These are phyloP conservation scores for Cenococcum geophilum DNA, from an alignment of 495 filamentous ascomycete genomes.

Conservation along the genomic window DNA sequence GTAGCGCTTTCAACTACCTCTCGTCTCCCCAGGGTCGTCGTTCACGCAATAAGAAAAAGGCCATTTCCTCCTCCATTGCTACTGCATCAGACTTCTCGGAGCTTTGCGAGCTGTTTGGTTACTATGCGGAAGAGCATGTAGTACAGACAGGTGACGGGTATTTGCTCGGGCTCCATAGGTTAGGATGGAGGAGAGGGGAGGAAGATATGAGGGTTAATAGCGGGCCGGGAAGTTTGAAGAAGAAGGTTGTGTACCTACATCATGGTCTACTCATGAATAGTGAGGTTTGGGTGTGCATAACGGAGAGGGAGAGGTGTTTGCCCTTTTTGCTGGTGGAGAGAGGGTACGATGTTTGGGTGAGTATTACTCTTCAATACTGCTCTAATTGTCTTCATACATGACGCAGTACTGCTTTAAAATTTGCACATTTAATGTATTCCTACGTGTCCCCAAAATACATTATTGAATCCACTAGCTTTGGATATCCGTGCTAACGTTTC, in stretches of 20 bases:
- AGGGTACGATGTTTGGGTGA: conserved; percentile 94
- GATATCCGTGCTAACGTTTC: conserved; percentile 9
- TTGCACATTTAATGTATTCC: no score
- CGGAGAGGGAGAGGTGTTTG: conserved; percentile 75
- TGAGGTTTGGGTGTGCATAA: conserved; percentile 94
- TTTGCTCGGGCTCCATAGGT: conserved; percentile 79
- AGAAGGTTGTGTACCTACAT: conserved; percentile 89
- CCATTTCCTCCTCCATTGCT: conserved; percentile 47
- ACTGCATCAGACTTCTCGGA: conserved; percentile 84
- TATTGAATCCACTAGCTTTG: no score
- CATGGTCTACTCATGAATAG: conserved; percentile 98
- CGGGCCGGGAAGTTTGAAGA: conserved; percentile 58
- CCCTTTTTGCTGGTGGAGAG: conserved; percentile 86
- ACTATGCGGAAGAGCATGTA: conserved; percentile 90
- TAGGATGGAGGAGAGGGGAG: conserved; percentile 75
- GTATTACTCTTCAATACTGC: conserved; percentile 27
- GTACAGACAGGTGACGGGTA: conserved; percentile 93
- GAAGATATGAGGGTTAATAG: conserved; percentile 68
- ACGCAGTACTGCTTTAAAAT: no score
- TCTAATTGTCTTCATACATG: not conserved
- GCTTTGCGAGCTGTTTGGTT: conserved; percentile 80
- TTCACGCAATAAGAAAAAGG: conserved; percentile 53
- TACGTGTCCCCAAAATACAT: no score
- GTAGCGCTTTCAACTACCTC: conserved; percentile 73
- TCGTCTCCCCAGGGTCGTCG: conserved; percentile 61